phyloP scores from a whole-genome alignment of 371 early-diverging fungal species.

The Actinomortierella wolfii region DNA sequence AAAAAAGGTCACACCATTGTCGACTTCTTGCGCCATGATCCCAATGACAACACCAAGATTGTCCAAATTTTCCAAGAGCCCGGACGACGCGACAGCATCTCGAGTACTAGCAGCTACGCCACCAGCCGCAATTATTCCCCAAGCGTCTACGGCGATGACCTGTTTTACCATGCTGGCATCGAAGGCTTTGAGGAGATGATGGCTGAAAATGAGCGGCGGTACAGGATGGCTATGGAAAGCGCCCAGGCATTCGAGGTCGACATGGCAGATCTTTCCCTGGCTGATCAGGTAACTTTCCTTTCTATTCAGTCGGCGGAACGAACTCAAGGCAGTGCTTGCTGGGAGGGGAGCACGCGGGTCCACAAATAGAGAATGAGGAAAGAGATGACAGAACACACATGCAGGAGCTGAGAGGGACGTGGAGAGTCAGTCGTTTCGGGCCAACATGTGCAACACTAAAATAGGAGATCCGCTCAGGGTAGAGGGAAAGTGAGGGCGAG shows the following conservation, averaged over 20 bases:
- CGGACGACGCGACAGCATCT: constrained; percentile 61
- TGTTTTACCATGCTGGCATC: constrained; percentile 54
- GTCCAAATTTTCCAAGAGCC: constrained; percentile 61
- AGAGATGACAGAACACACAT: neutral
- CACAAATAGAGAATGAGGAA: neutral
- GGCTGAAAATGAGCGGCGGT: constrained; percentile 56
- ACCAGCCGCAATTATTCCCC: constrained; percentile 16
- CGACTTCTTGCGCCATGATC: constrained; percentile 67
- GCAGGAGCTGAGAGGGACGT: too few relatives aligned
- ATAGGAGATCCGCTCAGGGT: too few relatives aligned
- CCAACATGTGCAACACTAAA: too few relatives aligned
- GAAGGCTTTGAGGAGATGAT: constrained; percentile 52
- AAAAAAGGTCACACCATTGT: constrained; percentile 79
- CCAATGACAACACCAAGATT: constrained; percentile 61
- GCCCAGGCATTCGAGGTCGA: constrained; percentile 45
- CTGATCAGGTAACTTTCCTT: constrained; percentile 31
- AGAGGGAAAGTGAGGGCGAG: too few relatives aligned
- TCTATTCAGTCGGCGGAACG: neutral
- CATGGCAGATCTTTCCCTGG: constrained; percentile 10
- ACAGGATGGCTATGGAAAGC: constrained; percentile 49
- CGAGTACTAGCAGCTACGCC: constrained; percentile 53
- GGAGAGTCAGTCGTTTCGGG: too few relatives aligned
- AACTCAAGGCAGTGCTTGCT: neutral
- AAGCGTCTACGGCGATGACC: constrained; percentile 47
- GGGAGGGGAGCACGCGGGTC: neutral